These are phyloP conservation scores for Lachancea quebecensis DNA, from an alignment of 805 yeast genomes.

Conservation along the genomic window DNA sequence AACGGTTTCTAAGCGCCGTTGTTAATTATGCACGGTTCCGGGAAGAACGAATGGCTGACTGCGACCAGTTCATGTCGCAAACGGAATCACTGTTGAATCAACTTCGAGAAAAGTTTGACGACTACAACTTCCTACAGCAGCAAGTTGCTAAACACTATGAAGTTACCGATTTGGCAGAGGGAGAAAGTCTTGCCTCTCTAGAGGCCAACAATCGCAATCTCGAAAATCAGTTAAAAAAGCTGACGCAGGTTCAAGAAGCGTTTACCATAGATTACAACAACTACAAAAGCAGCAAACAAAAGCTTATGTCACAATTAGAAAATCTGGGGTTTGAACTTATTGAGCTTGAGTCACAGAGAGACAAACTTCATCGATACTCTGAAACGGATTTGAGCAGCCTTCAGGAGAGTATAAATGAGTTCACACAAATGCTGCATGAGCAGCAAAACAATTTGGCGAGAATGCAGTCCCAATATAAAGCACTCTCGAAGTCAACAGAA, in stretches of 20 bases:
- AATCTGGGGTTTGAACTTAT: slow-evolving; percentile 50
- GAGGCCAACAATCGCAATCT: slow-evolving; percentile 46
- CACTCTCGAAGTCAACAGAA: slow-evolving; percentile 48
- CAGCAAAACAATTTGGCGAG: slow-evolving; percentile 36
- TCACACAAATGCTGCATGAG: slow-evolving; percentile 38
- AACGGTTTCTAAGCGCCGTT: slow-evolving; percentile 69
- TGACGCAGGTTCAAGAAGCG: slow-evolving; percentile 56
- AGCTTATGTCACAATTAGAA: slow-evolving; percentile 52
- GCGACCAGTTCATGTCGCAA: slow-evolving; percentile 52
- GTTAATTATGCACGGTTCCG: slow-evolving; percentile 81
- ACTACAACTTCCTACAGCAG: slow-evolving; percentile 33
- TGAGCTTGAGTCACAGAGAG: slow-evolving; percentile 53
- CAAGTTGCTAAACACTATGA: slow-evolving; percentile 34
- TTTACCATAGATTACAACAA: slow-evolving; percentile 54
- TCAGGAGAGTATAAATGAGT: slow-evolving; percentile 44
- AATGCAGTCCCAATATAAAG: slow-evolving; percentile 43
- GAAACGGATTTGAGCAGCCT: slow-evolving; percentile 54
- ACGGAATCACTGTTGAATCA: slow-evolving; percentile 46
- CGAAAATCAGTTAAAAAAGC: slow-evolving; percentile 53
- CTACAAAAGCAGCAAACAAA: slow-evolving; percentile 57
- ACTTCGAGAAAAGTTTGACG: slow-evolving; percentile 38
- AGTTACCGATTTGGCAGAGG: slow-evolving; percentile 18
- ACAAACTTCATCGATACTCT: slow-evolving; percentile 51
- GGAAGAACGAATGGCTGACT: slow-evolving; percentile 66
- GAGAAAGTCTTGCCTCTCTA: slow-evolving; percentile 35